Conservation (phyloP, 2,329 filamentous ascomycete genomes). For the Fusarium stilboides region DNA sequence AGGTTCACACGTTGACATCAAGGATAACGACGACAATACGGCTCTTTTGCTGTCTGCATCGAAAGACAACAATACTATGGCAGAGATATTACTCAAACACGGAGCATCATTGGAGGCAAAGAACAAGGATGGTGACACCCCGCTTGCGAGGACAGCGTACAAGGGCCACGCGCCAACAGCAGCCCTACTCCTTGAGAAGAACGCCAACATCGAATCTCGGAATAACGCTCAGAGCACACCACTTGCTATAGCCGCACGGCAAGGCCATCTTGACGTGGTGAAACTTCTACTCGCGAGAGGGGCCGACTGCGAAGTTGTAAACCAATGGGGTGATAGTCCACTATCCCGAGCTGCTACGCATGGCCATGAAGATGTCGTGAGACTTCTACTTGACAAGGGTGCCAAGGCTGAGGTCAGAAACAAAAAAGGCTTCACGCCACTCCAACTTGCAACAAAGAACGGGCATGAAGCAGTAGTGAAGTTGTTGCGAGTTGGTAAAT, state of each 20-base stretch:
- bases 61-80: neutral
- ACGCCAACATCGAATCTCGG: neutral
- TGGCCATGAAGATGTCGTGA: neutral
- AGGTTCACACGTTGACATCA: neutral
- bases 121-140: rapidly evolving
- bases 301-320: neutral
- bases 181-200: neutral
- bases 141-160: neutral
- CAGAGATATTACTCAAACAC: neutral
- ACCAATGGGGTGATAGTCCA: neutral
- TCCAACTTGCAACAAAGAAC: neutral
- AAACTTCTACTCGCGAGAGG: neutral
- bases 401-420: neutral
- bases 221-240: neutral
- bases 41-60: neutral
- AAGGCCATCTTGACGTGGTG: neutral
- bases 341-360: neutral
- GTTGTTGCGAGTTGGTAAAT: neutral
- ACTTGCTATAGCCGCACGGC: neutral
- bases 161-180: neutral
- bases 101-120: neutral
- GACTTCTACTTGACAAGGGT: neutral
- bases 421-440: neutral
- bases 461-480: neutral
- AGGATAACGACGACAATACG: neutral